These are phyloP conservation scores for Podospora pseudoanserina DNA, from an alignment of 495 filamentous ascomycete species.

Conservation along the genomic window DNA sequence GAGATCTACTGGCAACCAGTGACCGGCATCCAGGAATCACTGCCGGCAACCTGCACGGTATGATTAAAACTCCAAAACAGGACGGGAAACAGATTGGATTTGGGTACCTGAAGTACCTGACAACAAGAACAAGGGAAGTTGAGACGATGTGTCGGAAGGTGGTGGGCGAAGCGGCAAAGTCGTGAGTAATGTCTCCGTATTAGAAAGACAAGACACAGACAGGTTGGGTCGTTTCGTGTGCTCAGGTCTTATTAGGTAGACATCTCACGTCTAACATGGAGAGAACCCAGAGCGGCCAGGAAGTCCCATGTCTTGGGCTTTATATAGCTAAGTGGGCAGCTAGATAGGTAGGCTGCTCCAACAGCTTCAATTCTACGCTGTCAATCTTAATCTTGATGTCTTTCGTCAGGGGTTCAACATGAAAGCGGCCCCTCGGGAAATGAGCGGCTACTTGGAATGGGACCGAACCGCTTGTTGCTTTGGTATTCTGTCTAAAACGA, in stretches of 20 bases:
- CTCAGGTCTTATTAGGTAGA: background rate
- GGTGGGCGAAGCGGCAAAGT: background rate
- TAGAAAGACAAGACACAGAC: too few relatives aligned
- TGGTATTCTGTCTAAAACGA: background rate
- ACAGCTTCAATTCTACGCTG: background rate
- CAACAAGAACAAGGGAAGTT: background rate
- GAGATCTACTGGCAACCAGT: background rate
- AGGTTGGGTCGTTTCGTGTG: background rate
- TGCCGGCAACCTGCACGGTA: background rate
- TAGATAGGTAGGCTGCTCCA: background rate
- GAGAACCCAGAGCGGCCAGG: background rate
- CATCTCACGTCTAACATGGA: background rate
- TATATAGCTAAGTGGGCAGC: background rate
- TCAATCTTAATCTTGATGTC: background rate
- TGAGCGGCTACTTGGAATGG: constrained; percentile 10
- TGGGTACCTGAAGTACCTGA: background rate
- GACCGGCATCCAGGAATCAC: background rate
- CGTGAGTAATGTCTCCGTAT: background rate
- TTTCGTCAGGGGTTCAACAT: constrained; percentile 4
- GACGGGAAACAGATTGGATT: background rate
- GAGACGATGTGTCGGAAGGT: background rate
- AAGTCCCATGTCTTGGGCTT: background rate
- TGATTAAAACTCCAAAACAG: background rate
- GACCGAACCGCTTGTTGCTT: constrained; percentile 4
- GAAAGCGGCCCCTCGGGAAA: constrained; percentile 23